Evolutionary conservation across 169 alveolate species (phyloP).

Genomic region (Plasmodium yoelii): DNA sequence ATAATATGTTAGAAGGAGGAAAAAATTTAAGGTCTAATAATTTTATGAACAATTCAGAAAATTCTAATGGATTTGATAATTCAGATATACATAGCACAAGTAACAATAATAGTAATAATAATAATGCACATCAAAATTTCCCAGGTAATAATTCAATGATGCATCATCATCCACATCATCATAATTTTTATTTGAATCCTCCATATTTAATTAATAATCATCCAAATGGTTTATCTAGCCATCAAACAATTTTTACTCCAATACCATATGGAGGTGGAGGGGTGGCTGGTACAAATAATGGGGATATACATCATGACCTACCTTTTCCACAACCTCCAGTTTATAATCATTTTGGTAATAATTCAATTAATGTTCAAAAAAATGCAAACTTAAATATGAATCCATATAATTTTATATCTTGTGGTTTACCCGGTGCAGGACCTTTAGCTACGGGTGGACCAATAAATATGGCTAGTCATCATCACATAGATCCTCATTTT

Average conservation of each 20-base stretch:
- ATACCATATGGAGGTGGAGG: conserved; percentile 2
- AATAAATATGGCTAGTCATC: conserved; percentile 8
- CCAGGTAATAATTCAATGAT: conserved; percentile 32
- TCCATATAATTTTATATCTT: conserved; percentile 62
- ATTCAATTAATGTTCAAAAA: conserved; percentile 10
- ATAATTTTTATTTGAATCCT: conserved; percentile 23
- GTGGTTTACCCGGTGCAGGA: conserved; percentile 35
- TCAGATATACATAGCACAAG: conserved; percentile 4
- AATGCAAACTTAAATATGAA: conserved; percentile 22
- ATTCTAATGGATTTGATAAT: conserved; percentile 31
- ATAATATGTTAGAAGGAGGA: conserved; percentile 28
- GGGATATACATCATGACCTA: conserved; percentile 33
- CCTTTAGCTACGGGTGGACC: conserved; percentile 26
- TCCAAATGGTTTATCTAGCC: conserved; percentile 60
- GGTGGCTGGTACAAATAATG: conserved; percentile 4
- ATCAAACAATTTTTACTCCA: conserved; percentile 50
- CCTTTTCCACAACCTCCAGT: conserved; percentile 62
- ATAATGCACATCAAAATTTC: conserved; percentile 1
- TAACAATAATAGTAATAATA: neutral
- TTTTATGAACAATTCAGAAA: conserved; percentile 56
- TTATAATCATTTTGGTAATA: conserved; percentile 39
- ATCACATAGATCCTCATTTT: conserved; percentile 41
- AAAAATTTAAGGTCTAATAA: conserved; percentile 24
- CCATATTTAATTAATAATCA: conserved; percentile 41
- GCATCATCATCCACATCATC: conserved; percentile 68